Base-by-base conservation (phyloP, 306 rosid genomes). In the Dryas drummondii region DNA sequence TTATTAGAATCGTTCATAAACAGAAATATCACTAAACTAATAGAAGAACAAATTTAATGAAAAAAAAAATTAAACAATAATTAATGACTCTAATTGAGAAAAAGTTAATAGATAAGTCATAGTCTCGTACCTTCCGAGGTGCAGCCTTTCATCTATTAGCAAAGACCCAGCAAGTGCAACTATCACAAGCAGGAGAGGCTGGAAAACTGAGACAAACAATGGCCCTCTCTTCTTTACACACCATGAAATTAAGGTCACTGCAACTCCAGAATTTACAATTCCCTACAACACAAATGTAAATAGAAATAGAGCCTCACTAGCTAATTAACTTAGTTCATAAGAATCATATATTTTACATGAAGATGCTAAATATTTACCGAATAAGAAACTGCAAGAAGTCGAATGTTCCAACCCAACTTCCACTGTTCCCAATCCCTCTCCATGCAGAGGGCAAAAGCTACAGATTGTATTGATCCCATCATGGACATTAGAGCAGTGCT, bases 161-260 rank as follows among this genome's bases (percentile, higher is more conserved):
- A 82, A 52, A 57, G 78, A 60, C n/a, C 77, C 64, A 13, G 78
- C 82, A 13, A 84, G 8, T 7, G 87, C 85, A 9, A 84, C 74
- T 1, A 76, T 42, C 0, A 84, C 54, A 41, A 80, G 87, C 81
- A 69, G 11, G 1, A 82, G 70, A n/a, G 88, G 86, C 52, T 14
- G 81, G 44, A 87, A 87, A 59, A 54, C 62, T 6, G 84, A 81
- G 14, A 47, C 91, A 61, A 82, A 84, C 12, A 87, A 48, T 13
- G 89, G 89, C 0, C 91, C 89, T 76, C 80, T 78, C 78, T 12
- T 67, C 7, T 10, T 70, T 7, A 74, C 26, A 48, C 83, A 79
- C 86, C 83, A 85, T 5, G 89, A 45, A 41, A 72, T 67, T 48
- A 74, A 78, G 3, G 9, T 53, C 26, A 79, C 71, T 80, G 78